Evolutionary conservation across 176 grass and related monocot genomes (phyloP), one percentile per base, ranked within the genome.

Genomic region (Lolium perenne): DNA sequence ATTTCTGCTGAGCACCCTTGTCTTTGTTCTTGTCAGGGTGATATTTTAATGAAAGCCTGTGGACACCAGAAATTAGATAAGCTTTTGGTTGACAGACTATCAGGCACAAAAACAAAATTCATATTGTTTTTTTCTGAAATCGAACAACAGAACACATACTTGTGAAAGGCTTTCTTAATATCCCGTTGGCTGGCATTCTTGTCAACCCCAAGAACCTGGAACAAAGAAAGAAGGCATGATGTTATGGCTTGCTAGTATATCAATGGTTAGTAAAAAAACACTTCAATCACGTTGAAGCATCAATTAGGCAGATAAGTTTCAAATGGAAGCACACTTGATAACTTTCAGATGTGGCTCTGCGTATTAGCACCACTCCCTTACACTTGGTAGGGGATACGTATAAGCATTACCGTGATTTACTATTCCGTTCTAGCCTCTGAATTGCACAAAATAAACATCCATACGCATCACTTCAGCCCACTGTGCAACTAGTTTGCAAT

Each of bases 131-230:
- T 45, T 43, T 43, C 3, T 43, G 41, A 43, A 68, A 54, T 23
- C 20, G 8, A 29, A 75, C 43, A 77, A 2, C 9, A 62, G 22
- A 47, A 25, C 74, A 60, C 84, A 74, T 91, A 98, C 96, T 94
- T 98, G 84, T 98, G 96, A 92, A 98, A 98, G 29, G 96, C 93
- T 88, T 98, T 98, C 80, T 94, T 86, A 87, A 98, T 95, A 80
- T 98, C 96, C 59, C 96, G 86, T 78, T 98, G 96, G 84, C 84
- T 92, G 14, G 96, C 92, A 90, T 78, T 94, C 91, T 95, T 95
- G 58, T 98, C 92, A 91, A 98, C 91, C 57, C 93, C 96, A 82
- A 98, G 93, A 82, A 92, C 93, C 96, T 98, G 90, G 56, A 95
- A 78, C 8, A 0, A 17, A 85, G 26, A 83, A 58, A 65, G 7